Base-by-base conservation (phyloP, 768 basidiomycete species). In the Lactarius sanguifluus region DNA sequence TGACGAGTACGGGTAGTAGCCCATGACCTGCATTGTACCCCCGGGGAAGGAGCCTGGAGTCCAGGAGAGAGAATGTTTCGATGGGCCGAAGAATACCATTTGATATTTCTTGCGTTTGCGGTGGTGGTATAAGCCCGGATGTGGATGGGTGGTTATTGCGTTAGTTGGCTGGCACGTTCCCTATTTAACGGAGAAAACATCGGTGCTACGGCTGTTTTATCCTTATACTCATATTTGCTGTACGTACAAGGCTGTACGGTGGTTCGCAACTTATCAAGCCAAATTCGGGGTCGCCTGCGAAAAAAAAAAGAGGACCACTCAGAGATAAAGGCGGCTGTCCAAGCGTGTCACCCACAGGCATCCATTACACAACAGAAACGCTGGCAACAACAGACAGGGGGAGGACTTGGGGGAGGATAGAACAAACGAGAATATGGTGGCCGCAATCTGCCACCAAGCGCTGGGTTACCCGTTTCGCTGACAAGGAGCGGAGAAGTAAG, bases 401-500 rank as follows among this genome's bases (percentile, higher is more conserved):
- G 3, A 4, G 6, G 2, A 2, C 6, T 28, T 1, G 28, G 28
- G 28, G 28, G 28, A 6, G 30, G 5, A 32, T 2, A 47, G 45
- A 47, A 47, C 45, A 23, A 47, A 45, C 20, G n/a, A 47, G 45
- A 47, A 47, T 47, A 47, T 23, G n/a, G 45, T 13, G 9, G 45
- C 4, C 40, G 41, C 9, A 12, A 47, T n/a, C 7, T 7, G 45
- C 45, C n/a, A 47, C 45, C n/a, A 47, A 47, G 45, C 45, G 45
- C 45, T 34, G 30, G 10, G 25, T 18, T 41, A 34, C 15, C 40
- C 47, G 23, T 23, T 57, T 64, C 56, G 45, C 57, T 57, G 43
- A 64, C 63, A 58, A 30, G 45, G 57, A 58, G 63, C 57, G 57
- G 57, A 58, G 34, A 45, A 30, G 43, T 45, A 45, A 30, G 43